Conservation (phyloP, 768 basidiomycete species). For the Auricularia heimuer region DNA sequence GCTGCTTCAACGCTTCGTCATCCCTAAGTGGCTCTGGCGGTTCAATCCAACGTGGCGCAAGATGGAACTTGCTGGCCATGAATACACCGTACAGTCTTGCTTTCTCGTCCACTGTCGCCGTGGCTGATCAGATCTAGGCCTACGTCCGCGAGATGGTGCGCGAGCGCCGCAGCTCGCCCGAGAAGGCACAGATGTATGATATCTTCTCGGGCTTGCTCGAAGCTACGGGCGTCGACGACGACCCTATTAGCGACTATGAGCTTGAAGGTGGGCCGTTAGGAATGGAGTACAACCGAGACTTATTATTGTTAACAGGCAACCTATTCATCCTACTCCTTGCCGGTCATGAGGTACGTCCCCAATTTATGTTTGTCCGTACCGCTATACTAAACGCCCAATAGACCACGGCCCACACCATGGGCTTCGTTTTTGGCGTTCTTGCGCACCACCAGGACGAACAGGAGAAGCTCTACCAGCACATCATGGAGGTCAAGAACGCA, state of each 20-base stretch:
- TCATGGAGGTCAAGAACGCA: slow-evolving; percentile 8
- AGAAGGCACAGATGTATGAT: slow-evolving; percentile 36
- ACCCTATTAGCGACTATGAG: slow-evolving; percentile 34
- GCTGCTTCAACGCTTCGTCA: slow-evolving; percentile 26
- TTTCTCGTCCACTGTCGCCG: background rate
- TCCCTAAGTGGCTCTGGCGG: slow-evolving; percentile 32
- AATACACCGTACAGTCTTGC: slow-evolving; percentile 7
- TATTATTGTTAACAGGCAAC: slow-evolving; percentile 17
- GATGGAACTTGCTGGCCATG: slow-evolving; percentile 17
- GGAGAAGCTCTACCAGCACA: slow-evolving; percentile 28
- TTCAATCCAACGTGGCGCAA: slow-evolving; percentile 24
- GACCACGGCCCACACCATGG: slow-evolving; percentile 30
- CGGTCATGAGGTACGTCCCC: slow-evolving; percentile 40
- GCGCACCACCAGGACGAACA: slow-evolving; percentile 36
- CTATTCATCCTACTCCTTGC: slow-evolving; percentile 41
- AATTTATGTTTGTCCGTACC: no score
- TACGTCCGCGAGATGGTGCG: slow-evolving; percentile 48
- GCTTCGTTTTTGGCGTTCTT: slow-evolving; percentile 38
- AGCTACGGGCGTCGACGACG: slow-evolving; percentile 34
- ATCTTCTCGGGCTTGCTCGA: slow-evolving; percentile 43
- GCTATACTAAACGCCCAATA: slow-evolving; percentile 6
- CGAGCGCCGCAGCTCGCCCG: slow-evolving; percentile 25
- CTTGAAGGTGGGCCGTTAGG: slow-evolving; percentile 23
- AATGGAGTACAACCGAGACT: background rate
- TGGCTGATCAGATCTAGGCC: slow-evolving; percentile 16